phyloP scores from a whole-genome alignment of 352 stramenopile genomes.

The Elongisporangium anandrum region DNA sequence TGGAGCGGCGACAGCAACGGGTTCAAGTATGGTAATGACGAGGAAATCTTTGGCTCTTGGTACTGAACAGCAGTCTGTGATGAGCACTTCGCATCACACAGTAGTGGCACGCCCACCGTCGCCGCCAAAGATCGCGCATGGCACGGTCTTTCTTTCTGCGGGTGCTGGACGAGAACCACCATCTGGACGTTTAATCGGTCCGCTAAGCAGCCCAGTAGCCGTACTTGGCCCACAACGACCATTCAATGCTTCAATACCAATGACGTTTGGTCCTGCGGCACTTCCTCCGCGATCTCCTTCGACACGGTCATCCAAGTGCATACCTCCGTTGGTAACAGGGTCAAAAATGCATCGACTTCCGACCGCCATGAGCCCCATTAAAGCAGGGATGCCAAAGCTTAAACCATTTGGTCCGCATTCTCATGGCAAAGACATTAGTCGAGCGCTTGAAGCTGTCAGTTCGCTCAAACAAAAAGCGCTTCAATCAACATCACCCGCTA shows the following conservation, averaged over 20 bases:
- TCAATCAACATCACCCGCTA: neutral
- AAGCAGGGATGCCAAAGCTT: neutral
- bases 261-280: neutral
- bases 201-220: neutral
- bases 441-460: neutral
- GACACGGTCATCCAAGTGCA: neutral
- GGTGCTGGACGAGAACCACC: neutral
- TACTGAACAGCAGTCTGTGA: neutral
- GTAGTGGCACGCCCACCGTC: slow-evolving; percentile 22
- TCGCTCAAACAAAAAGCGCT: neutral
- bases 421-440: neutral
- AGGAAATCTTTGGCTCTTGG: neutral
- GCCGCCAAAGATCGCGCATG: slow-evolving; percentile 22
- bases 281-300: neutral
- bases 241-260: neutral
- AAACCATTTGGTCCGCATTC: neutral
- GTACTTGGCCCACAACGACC: neutral
- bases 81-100: slow-evolving; percentile 10
- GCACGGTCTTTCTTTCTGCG: slow-evolving; percentile 21
- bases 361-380: neutral
- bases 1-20: neutral
- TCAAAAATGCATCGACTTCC: neutral
- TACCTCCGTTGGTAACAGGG: neutral
- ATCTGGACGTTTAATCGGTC: neutral
- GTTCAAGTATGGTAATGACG: too few species aligned